A percentile compares a stretch with the other conserved stretches of the same genome.
Conservation (phyloP, 148 eudicot genomes). For the Arbutus unedo region DNA sequence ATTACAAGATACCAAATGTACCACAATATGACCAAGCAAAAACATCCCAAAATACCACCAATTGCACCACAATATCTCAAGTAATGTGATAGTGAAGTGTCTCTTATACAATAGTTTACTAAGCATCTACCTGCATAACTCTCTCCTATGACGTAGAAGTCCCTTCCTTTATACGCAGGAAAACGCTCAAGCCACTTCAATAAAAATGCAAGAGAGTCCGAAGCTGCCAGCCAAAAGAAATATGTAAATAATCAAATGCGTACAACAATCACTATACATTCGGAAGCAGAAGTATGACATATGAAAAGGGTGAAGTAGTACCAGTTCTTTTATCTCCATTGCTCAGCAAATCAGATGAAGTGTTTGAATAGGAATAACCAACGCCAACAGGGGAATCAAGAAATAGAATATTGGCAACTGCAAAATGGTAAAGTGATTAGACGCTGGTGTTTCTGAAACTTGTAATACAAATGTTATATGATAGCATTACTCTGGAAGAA, state of each 20-base stretch:
- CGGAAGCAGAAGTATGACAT: neutral
- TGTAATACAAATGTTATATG: neutral
- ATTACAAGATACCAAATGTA: neutral
- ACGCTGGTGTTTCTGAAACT: neutral
- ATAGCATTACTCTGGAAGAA: neutral
- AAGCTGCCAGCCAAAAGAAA: slow-evolving; percentile 46
- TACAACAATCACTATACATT: neutral
- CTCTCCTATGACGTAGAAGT: slow-evolving; percentile 80
- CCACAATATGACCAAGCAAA: neutral
- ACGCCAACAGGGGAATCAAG: slow-evolving; percentile 94
- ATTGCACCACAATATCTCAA: neutral
- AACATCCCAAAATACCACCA: neutral
- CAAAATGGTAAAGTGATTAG: slow-evolving; percentile 25
- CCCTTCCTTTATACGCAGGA: slow-evolving; percentile 87
- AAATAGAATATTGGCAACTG: slow-evolving; percentile 87
- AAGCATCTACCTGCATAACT: slow-evolving; percentile 76
- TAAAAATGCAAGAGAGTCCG: slow-evolving; percentile 65
- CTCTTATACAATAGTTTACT: neutral
- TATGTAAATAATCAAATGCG: slow-evolving; percentile 5
- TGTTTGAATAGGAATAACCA: slow-evolving; percentile 89
- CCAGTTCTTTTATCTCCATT: slow-evolving; percentile 94
- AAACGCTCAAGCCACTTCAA: slow-evolving; percentile 80
- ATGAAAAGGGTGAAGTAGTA: slow-evolving; percentile 20
- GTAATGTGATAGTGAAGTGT: neutral
- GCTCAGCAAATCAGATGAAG: slow-evolving; percentile 59